A percentile compares a stretch with the other conserved stretches of the same genome.
Evolutionary conservation across 2,329 filamentous ascomycete species (phyloP).

Genomic region (Ilyonectria robusta): DNA sequence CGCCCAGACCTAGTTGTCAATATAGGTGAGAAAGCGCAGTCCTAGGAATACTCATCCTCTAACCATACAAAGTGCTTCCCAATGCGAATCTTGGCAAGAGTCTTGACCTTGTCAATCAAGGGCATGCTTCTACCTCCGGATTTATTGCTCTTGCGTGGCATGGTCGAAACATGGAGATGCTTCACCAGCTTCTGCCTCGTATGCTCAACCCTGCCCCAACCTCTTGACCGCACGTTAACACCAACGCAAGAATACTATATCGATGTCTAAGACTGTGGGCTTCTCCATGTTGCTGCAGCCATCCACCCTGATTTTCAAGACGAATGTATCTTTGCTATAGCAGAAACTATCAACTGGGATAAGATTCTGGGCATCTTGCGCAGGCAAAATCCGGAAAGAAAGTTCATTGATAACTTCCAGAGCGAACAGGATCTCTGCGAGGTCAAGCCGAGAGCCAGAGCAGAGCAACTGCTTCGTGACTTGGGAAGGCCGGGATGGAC

Average conservation of each 20-base stretch:
- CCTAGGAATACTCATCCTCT: too few relatives aligned
- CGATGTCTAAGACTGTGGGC: slow-evolving; percentile 63
- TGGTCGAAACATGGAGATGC: slow-evolving; percentile 20
- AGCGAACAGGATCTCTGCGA: slow-evolving; percentile 22
- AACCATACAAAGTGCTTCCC: slow-evolving; percentile 41
- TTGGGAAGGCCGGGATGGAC: slow-evolving; percentile 15
- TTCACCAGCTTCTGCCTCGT: slow-evolving; percentile 26
- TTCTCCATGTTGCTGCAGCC: slow-evolving; percentile 66
- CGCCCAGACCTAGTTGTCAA: slow-evolving; percentile 49
- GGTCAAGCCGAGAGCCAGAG: slow-evolving; percentile 4
- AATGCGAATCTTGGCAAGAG: slow-evolving; percentile 46
- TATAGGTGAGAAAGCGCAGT: slow-evolving; percentile 28
- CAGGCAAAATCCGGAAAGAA: slow-evolving; percentile 36
- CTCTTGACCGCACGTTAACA: too few relatives aligned
- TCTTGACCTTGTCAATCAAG: slow-evolving; percentile 39
- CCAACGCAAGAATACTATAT: slow-evolving; percentile 57
- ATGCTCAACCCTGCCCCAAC: not conserved
- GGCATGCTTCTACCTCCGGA: slow-evolving; percentile 40
- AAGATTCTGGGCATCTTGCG: slow-evolving; percentile 52
- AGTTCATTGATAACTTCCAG: slow-evolving; percentile 43
- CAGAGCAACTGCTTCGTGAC: slow-evolving; percentile 7
- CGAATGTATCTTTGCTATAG: slow-evolving; percentile 70
- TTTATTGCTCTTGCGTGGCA: slow-evolving; percentile 40
- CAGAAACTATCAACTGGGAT: slow-evolving; percentile 62
- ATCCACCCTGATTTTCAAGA: slow-evolving; percentile 60